Evolutionary conservation across 2,329 filamentous ascomycete species (phyloP).

Genomic region (Proliferodiscus dingleyae): DNA sequence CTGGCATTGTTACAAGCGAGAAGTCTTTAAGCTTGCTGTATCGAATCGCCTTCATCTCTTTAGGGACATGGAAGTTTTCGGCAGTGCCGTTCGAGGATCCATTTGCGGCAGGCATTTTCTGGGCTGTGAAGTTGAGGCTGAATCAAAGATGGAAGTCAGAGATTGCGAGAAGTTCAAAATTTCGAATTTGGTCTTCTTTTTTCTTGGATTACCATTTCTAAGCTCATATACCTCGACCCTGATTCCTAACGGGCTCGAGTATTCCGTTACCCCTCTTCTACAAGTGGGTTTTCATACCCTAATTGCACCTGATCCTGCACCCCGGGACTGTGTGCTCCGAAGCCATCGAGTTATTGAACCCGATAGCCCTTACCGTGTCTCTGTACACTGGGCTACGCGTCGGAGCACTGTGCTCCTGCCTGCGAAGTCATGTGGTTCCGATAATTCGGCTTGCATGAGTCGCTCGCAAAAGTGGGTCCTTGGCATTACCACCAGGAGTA

Average conservation of each 20-base stretch:
- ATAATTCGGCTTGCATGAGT: not conserved
- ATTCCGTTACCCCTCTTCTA: not conserved
- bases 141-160: not conserved
- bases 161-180: not conserved
- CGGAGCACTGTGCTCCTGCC: conserved; percentile 6
- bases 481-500: conserved; percentile 5
- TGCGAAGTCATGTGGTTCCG: not conserved
- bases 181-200: not conserved
- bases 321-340: not conserved
- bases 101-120: conserved; percentile 7
- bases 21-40: conserved; percentile 19
- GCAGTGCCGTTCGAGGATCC: conserved; percentile 10
- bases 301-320: too few relatives aligned
- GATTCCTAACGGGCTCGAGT: not conserved
- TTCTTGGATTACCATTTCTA: not conserved
- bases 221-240: conserved; percentile 4
- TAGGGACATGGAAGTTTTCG: conserved; percentile 10
- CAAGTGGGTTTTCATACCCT: not conserved
- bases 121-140: not conserved
- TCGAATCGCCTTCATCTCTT: conserved; percentile 17
- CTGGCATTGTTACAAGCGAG: conserved; percentile 16
- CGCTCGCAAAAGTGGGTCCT: not conserved
- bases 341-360: not conserved
- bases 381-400: too few relatives aligned
- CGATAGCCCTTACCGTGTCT: too few relatives aligned